Evolutionary conservation across 495 filamentous ascomycete genomes (phyloP).

Genomic region (Aspergillus ostianus): DNA sequence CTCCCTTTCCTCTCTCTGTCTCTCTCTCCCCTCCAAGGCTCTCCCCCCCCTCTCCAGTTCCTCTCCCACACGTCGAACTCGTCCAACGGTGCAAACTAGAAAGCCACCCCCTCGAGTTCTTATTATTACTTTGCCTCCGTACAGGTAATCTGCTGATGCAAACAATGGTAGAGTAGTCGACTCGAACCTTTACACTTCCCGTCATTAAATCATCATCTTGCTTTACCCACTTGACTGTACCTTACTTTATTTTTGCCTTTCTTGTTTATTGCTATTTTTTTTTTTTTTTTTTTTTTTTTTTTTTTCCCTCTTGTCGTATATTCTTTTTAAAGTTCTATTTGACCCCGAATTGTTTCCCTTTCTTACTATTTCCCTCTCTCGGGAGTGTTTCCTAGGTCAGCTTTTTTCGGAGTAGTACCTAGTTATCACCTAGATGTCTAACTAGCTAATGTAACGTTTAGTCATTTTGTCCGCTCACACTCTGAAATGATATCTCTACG

Average conservation of each 20-base stretch:
- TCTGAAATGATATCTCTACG: not conserved
- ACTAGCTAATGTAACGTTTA: not conserved
- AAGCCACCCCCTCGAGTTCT: too few species aligned
- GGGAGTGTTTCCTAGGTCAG: not conserved
- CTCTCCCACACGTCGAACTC: too few species aligned
- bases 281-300: not conserved
- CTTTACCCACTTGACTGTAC: too few species aligned
- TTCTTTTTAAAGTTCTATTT: not conserved
- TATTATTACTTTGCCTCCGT: too few species aligned
- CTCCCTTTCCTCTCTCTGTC: not conserved
- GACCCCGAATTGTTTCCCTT: not conserved
- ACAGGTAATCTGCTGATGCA: too few species aligned
- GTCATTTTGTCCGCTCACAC: not conserved
- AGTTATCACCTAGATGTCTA: not conserved
- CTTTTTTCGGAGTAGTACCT: not conserved
- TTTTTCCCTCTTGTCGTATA: too few species aligned
- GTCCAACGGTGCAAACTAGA: too few species aligned
- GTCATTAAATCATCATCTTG: not conserved
- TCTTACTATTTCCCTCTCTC: too few species aligned
- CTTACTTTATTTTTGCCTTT: not conserved
- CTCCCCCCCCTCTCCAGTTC: not conserved
- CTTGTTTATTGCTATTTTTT: not conserved
- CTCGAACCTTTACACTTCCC: too few species aligned
- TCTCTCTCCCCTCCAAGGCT: not conserved
- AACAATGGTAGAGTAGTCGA: too few species aligned